These are phyloP conservation scores for Suillus bovinus DNA, from an alignment of 768 basidiomycete genomes.

Conservation along the genomic window DNA sequence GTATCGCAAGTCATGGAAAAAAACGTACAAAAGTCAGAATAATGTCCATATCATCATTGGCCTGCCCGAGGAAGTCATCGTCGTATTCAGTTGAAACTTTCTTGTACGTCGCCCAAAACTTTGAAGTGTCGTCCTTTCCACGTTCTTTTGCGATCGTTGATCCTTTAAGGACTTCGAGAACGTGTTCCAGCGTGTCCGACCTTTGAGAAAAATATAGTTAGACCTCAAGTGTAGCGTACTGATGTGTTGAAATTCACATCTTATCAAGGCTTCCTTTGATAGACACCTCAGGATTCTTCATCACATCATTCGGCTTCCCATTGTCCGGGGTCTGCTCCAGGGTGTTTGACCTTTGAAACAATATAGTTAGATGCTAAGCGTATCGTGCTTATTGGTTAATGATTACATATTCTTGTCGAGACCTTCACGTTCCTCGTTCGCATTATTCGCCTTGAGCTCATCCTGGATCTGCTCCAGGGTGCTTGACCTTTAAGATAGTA, in stretches of 20 bases:
- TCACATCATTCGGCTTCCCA: neutral
- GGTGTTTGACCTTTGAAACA: neutral
- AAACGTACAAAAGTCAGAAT: constrained; percentile 1
- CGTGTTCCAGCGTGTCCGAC: neutral
- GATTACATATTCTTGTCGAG: neutral
- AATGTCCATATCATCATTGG: constrained; percentile 6
- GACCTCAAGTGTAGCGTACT: neutral
- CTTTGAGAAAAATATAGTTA: neutral
- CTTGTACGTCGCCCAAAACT: constrained; percentile 7
- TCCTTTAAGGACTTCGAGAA: neutral
- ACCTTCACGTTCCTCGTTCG: neutral
- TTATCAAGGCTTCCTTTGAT: neutral
- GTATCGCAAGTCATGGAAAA: neutral
- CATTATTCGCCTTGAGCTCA: neutral
- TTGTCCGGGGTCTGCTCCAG: neutral
- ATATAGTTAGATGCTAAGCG: neutral
- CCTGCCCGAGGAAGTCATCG: neutral
- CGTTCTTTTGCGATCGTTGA: neutral
- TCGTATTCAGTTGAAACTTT: neutral
- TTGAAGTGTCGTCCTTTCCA: neutral
- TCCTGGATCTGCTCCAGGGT: neutral
- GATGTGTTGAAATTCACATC: neutral
- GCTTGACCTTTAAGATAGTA: neutral
- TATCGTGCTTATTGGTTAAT: neutral
- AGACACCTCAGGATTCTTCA: neutral